Percentiles rank a stretch among this genome's conserved stretches.
Evolutionary conservation across 208 protist species (phyloP).

Genomic region (Borovskyia barvae): DNA sequence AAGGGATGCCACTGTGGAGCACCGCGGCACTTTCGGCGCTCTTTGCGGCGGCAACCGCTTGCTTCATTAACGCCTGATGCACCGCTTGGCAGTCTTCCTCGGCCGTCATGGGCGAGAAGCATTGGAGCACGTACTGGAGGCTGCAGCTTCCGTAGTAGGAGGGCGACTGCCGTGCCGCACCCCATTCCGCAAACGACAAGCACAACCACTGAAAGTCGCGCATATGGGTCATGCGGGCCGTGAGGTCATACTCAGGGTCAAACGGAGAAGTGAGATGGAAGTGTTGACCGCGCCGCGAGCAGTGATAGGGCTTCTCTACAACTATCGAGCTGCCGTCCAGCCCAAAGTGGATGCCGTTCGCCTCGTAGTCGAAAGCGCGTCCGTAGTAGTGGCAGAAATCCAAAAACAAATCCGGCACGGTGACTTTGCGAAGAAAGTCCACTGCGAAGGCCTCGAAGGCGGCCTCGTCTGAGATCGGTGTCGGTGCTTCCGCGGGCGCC

Average conservation of each 20-base stretch:
- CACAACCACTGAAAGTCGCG: conserved; percentile 79
- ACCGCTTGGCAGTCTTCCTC: conserved; percentile 53
- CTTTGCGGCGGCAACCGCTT: conserved; percentile 6
- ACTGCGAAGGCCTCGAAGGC: conserved; percentile 18
- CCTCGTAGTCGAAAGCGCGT: conserved; percentile 81
- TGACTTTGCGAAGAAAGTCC: conserved; percentile 42
- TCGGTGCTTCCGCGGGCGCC: background rate
- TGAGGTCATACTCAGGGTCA: conserved; percentile 82
- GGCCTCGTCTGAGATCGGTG: background rate
- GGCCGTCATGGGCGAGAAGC: conserved; percentile 52
- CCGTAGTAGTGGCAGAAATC: conserved; percentile 89
- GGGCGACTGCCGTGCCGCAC: conserved; percentile 27
- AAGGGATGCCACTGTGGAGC: too few species aligned
- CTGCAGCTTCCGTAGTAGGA: conserved; percentile 44
- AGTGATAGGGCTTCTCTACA: conserved; percentile 67
- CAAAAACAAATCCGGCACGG: conserved; percentile 54
- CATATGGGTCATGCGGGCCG: conserved; percentile 77
- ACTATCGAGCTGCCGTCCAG: conserved; percentile 52
- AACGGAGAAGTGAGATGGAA: conserved; percentile 86
- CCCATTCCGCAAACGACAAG: conserved; percentile 61
- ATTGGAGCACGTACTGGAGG: conserved; percentile 64
- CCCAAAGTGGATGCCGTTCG: conserved; percentile 62
- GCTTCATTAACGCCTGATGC: conserved; percentile 36
- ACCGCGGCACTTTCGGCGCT: too few species aligned
- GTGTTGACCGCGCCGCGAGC: conserved; percentile 71